phyloP scores from a whole-genome alignment of 345 rosid genomes.

The Odontarrhena argentea region DNA sequence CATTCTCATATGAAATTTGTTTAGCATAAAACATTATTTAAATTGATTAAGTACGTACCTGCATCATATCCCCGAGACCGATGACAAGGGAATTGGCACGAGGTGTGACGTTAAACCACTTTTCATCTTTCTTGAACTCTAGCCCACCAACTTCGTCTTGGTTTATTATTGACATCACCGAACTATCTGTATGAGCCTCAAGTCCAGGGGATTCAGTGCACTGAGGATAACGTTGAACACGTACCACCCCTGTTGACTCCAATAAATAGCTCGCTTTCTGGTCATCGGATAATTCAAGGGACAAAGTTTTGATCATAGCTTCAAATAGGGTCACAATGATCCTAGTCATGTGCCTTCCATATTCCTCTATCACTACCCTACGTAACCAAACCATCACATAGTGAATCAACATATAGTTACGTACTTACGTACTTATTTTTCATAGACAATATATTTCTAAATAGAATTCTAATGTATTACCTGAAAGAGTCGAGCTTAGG shows the following conservation, averaged over 20 bases:
- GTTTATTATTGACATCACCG: constrained; percentile 58
- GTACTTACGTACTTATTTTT: too few species aligned
- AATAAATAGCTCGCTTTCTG: constrained; percentile 34
- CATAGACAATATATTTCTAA: too few species aligned
- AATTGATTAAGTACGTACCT: constrained; percentile 4
- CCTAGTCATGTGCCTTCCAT: constrained; percentile 56
- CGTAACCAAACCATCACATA: background rate
- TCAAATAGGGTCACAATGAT: constrained; percentile 49
- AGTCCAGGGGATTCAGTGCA: constrained; percentile 46
- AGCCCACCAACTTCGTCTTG: constrained; percentile 63
- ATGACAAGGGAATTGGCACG: constrained; percentile 46
- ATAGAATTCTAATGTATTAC: constrained; percentile 26
- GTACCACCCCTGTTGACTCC: constrained; percentile 51
- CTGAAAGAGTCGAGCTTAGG: constrained; percentile 51
- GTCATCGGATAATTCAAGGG: constrained; percentile 37
- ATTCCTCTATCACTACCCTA: constrained; percentile 57
- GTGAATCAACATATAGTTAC: too few species aligned
- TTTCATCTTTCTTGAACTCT: constrained; percentile 52
- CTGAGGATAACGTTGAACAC: constrained; percentile 60
- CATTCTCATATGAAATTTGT: background rate
- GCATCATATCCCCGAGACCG: constrained; percentile 55
- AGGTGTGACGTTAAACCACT: constrained; percentile 58
- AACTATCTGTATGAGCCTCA: constrained; percentile 68
- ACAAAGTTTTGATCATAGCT: constrained; percentile 46
- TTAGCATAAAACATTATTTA: background rate